These are phyloP conservation scores for Combretum micranthum DNA, from an alignment of 345 rosid species.

Conservation along the genomic window DNA sequence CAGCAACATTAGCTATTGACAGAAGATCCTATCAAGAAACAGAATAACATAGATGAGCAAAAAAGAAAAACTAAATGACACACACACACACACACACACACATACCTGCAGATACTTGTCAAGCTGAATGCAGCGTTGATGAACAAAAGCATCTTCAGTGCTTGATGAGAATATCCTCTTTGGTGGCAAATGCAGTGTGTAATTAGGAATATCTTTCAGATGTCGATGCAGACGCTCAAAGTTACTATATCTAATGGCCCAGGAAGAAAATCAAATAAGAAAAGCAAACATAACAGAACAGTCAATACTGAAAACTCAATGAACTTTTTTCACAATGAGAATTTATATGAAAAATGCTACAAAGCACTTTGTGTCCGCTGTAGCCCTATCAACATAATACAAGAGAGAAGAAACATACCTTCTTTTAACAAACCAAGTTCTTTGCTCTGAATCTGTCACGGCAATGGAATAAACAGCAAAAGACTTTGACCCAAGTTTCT, in stretches of 20 bases:
- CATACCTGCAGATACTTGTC: slow-evolving; percentile 91
- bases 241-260: slow-evolving; percentile 75
- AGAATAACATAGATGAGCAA: slow-evolving; percentile 12
- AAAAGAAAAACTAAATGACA: slow-evolving; percentile 6
- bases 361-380: neutral
- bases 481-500: slow-evolving; percentile 84
- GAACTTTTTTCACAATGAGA: slow-evolving; percentile 1
- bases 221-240: slow-evolving; percentile 89
- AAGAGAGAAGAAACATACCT: slow-evolving; percentile 46
- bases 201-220: slow-evolving; percentile 95
- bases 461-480: slow-evolving; percentile 99
- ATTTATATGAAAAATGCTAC: neutral
- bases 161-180: slow-evolving; percentile 99
- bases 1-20: slow-evolving; percentile 96
- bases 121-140: slow-evolving; percentile 96
- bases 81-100: no score
- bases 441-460: slow-evolving; percentile 72
- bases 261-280: slow-evolving; percentile 9
- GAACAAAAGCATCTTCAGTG: slow-evolving; percentile 95
- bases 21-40: slow-evolving; percentile 66
- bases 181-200: slow-evolving; percentile 93
- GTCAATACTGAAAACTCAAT: slow-evolving; percentile 10
- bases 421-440: slow-evolving; percentile 94
- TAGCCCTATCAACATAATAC: neutral
- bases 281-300: slow-evolving; percentile 1